Base-by-base conservation (phyloP, 2,329 filamentous ascomycete species). In the Pseudogymnoascus sp. region DNA sequence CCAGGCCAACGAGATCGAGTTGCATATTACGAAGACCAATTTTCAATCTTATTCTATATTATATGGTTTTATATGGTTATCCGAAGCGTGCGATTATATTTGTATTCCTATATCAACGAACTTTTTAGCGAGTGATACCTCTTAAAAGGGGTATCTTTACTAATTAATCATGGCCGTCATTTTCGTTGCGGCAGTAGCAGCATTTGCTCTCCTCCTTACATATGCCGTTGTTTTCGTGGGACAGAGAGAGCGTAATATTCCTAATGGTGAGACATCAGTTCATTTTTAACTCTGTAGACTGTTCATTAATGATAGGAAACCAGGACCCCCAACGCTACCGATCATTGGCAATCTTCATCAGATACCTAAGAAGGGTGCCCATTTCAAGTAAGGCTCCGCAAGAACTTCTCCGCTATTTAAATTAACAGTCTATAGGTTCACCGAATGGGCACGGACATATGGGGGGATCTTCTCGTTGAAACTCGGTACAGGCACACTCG, bases 331-430 rank as follows among this genome's bases (percentile, higher is more conserved):
- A 37, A 68, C 65, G 7, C 14, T 67, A 23, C 66, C 66, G 6
- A n/a, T 67, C 10, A 29, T 67, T n/a, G 66, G 65, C 10, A 68
- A 68, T 43, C 37, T 65, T 19, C 66, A 64, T 38, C 65, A 68
- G 29, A 65, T 68, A 11, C 66, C 65, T 5, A 29, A 41, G 19
- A 72, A 71, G 31, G 69, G 71, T 2, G 67, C 70, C 1, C 68
- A 72, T 66, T 60, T 71, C 8, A 69, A 70, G 68, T 73, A 65
- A 38, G 64, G 61, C 2, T 41, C 29, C 23, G 78, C n/a, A 72
- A 72, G 0, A 69, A 12, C 6, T 37, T 37, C 35, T 37, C 35
- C 35, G 35, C 12, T 37, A 12, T 37, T 6, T 37, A 37, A 37
- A 37, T 37, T 37, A 37, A 37, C 35, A n/a, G 11, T 37, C 35